Percentiles rank a stretch among this genome's conserved stretches.
Evolutionary conservation across 441 rosid genomes (phyloP).

Genomic region (Euphorbia celastroides): DNA sequence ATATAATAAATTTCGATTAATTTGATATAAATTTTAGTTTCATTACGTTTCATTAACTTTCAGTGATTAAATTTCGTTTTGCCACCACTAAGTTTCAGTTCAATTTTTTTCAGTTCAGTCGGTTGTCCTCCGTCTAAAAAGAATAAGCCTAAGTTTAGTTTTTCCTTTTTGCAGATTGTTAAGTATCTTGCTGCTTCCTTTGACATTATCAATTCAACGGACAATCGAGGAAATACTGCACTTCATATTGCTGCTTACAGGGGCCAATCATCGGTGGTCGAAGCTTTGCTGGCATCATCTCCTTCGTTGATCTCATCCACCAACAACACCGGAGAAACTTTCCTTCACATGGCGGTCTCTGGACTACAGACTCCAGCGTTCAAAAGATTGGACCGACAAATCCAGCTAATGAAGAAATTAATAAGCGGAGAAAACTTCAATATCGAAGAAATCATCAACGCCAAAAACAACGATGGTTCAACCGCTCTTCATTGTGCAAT

Average conservation of each 20-base stretch:
- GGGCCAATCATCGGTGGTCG: constrained; percentile 65
- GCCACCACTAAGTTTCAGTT: no score
- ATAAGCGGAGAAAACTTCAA: constrained; percentile 29
- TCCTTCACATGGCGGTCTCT: constrained; percentile 71
- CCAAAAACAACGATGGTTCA: constrained; percentile 59
- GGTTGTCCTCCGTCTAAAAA: no score
- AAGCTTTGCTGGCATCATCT: constrained; percentile 52
- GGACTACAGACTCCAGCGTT: constrained; percentile 77
- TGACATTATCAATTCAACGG: constrained; percentile 41
- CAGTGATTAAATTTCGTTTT: no score
- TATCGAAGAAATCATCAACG: constrained; percentile 50
- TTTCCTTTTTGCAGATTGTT: constrained; percentile 48
- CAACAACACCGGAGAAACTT: constrained; percentile 77
- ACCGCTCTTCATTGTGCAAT: constrained; percentile 87
- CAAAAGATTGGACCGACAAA: constrained; percentile 73
- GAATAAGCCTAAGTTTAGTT: not conserved
- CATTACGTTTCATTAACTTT: no score
- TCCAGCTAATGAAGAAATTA: constrained; percentile 67
- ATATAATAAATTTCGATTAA: no score
- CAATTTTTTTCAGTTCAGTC: no score
- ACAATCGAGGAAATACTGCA: constrained; percentile 75
- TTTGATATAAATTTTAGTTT: no score
- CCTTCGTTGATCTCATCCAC: constrained; percentile 48
- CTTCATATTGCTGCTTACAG: constrained; percentile 71
- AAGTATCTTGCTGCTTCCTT: constrained; percentile 51